These are phyloP conservation scores for Phalaenopsis aphrodite DNA, from an alignment of 106 monocot genomes.

Conservation along the genomic window DNA sequence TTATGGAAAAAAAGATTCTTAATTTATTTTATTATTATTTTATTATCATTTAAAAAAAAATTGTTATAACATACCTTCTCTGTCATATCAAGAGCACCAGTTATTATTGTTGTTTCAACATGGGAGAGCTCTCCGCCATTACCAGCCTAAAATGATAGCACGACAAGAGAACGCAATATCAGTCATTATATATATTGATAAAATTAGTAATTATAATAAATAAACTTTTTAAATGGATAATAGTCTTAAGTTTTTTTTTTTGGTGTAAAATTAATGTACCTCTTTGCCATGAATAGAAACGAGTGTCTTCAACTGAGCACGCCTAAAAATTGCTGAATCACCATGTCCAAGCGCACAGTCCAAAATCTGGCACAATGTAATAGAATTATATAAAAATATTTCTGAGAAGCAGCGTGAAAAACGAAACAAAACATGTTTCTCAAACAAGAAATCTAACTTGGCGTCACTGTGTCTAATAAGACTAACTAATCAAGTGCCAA, in stretches of 20 bases:
- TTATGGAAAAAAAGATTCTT: neutral
- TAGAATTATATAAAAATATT: neutral
- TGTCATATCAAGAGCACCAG: slow-evolving; percentile 93
- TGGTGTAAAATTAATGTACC: slow-evolving; percentile 28
- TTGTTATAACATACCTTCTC: slow-evolving; percentile 59
- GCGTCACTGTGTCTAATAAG: neutral
- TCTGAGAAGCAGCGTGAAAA: neutral
- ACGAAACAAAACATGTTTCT: neutral
- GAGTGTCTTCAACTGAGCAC: slow-evolving; percentile 92
- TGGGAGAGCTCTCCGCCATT: slow-evolving; percentile 91
- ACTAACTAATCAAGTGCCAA: neutral
- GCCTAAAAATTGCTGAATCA: slow-evolving; percentile 92
- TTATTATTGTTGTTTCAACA: slow-evolving; percentile 94
- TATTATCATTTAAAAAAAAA: neutral
- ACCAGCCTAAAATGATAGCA: slow-evolving; percentile 56
- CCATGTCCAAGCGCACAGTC: slow-evolving; percentile 94
- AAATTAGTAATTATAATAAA: neutral
- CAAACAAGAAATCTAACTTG: neutral
- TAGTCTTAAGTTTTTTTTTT: neutral
- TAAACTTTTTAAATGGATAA: neutral
- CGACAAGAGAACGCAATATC: neutral
- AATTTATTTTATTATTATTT: neutral
- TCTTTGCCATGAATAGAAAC: slow-evolving; percentile 94
- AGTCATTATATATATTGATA: neutral
- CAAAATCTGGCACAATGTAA: slow-evolving; percentile 45